Base-by-base conservation (phyloP, 1,284 basidiomycete species). In the Cutaneotrichosporon spelunceum region DNA sequence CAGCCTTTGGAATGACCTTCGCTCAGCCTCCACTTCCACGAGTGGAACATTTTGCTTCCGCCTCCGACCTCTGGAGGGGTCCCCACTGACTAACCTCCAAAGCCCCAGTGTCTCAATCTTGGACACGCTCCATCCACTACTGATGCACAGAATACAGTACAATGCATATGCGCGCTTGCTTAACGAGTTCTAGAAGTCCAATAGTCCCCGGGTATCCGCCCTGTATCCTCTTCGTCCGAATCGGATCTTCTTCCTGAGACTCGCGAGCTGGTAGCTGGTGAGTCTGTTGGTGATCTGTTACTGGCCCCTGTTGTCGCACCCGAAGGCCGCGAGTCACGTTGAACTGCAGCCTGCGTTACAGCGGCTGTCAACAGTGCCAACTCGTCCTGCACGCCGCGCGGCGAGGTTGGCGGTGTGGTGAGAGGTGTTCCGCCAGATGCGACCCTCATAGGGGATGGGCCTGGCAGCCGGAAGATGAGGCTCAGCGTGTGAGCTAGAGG, bases 351-450 rank as follows among this genome's bases (percentile, higher is more conserved):
- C 24, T 48, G 53, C 13, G 59, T 36, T 5, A 60, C 29, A 9
- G 59, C 56, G 3, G 53, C 53, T 10, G 57, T 29, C 4, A 57
- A 48, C 53, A 59, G 56, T 2, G 30, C 14, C 26, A 59, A 24
- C 39, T 59, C 29, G 21, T 50, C 56, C 27, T 60, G 53, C 1
- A 56, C 39, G 13, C 33, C 47, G 0, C 45, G 50, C 0, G 66
- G 66, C 4, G 62, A 56, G 23, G 57, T 29, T 2, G 66, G 66
- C 6, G 73, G 71, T 1, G 68, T 67, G 13, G 50, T 61, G 1
- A 49, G 29, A 1, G 74, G 74, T 21, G 74, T 74, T 0, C 71
- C 71, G 9, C 74, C 74, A 0, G 72, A 66, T 33, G 72, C 66
- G 0, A 69, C 53, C 16, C 68, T 65, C 13, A 67, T 62, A 10